A percentile compares a stretch with the other conserved stretches of the same genome.
Evolutionary conservation across 148 eudicot genomes (phyloP).

Genomic region (Vaccinium myrtillus): DNA sequence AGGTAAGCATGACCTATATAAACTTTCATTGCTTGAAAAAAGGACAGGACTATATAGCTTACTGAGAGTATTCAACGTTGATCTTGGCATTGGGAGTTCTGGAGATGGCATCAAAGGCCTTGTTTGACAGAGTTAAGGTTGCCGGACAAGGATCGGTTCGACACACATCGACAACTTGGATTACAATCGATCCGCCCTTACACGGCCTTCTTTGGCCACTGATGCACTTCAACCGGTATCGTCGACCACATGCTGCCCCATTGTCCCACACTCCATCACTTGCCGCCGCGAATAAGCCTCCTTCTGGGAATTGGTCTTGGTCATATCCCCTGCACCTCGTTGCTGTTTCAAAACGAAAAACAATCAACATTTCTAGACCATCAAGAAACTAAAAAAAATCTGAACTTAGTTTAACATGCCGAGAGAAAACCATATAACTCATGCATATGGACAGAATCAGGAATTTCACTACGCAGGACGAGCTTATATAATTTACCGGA

Average conservation of each 20-base stretch:
- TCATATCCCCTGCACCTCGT: conserved; percentile 20
- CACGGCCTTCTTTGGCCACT: conserved; percentile 20
- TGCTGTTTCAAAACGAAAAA: background rate
- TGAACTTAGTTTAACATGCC: background rate
- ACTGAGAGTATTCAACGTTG: conserved; percentile 28
- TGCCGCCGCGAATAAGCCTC: conserved; percentile 16
- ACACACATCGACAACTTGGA: conserved; percentile 20
- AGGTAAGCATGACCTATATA: background rate
- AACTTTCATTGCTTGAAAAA: background rate
- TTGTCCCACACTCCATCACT: conserved; percentile 30
- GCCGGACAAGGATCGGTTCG: conserved; percentile 23
- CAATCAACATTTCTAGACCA: background rate
- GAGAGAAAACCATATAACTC: no score
- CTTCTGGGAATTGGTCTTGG: conserved; percentile 24
- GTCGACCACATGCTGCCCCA: conserved; percentile 28
- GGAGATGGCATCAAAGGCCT: conserved; percentile 19
- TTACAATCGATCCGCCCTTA: conserved; percentile 4
- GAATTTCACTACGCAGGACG: no score
- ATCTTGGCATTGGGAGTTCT: conserved; percentile 16
- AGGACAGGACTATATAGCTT: background rate
- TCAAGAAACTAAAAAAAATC: background rate
- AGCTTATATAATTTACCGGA: no score
- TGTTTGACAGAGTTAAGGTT: conserved; percentile 17
- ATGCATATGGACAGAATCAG: no score
- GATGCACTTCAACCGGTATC: conserved; percentile 19